Conservation (phyloP, 2,329 filamentous ascomycete genomes). For the Colletotrichum melonis region DNA sequence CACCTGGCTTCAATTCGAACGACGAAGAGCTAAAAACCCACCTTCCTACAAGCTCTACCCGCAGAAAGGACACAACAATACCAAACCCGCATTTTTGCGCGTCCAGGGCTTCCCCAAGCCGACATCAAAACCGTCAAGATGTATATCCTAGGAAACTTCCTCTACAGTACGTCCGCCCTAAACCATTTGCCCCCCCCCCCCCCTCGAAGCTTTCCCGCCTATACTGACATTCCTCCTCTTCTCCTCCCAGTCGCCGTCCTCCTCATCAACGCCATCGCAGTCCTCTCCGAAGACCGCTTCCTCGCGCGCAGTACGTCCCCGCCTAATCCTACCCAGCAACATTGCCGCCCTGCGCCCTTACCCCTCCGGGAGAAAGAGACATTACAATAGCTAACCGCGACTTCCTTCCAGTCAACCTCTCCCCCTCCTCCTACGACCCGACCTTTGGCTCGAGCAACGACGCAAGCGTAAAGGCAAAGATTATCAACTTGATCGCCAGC, state of each 20-base stretch:
- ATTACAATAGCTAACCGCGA: background rate
- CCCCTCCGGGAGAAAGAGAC: background rate
- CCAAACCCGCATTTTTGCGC: background rate
- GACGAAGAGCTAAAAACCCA: background rate
- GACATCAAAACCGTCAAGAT: constrained; percentile 52
- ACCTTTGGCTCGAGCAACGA: constrained; percentile 81
- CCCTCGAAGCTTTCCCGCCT: background rate
- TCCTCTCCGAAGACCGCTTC: constrained; percentile 95
- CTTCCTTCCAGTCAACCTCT: constrained; percentile 73
- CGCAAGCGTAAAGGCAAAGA: constrained; percentile 84
- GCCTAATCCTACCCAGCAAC: background rate
- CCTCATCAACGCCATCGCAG: constrained; percentile 91
- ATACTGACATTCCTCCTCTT: background rate
- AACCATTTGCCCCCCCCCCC: background rate
- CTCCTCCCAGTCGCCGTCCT: constrained; percentile 74
- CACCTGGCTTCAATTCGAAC: constrained; percentile 17
- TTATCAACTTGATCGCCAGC: constrained; percentile 90
- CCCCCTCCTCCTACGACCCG: constrained; percentile 74
- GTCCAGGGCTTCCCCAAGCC: background rate
- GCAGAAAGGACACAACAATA: background rate
- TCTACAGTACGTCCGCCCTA: constrained; percentile 64
- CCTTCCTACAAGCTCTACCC: background rate
- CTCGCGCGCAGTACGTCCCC: constrained; percentile 71
- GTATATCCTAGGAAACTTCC: constrained; percentile 77
- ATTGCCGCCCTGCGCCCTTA: background rate